phyloP scores from a whole-genome alignment of 345 rosid species.

The Eutrema yunnanense region DNA sequence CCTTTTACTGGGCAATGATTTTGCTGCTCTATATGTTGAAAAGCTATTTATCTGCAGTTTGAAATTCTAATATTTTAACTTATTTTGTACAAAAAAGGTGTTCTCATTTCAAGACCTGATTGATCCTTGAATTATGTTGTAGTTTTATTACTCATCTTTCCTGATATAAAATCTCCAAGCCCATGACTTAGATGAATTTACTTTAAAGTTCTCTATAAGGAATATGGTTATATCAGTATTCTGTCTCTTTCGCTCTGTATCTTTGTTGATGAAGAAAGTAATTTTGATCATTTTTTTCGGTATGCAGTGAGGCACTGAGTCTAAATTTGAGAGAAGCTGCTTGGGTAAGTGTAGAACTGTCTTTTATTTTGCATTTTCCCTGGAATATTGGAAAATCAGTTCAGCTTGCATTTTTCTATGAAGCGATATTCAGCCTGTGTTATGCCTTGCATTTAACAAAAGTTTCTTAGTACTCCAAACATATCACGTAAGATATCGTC shows the following conservation, averaged over 20 bases:
- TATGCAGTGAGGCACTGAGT: slow-evolving; percentile 78
- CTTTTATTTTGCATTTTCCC: neutral
- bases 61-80: neutral
- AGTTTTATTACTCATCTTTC: slow-evolving; percentile 9
- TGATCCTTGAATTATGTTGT: slow-evolving; percentile 8
- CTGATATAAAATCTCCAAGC: neutral
- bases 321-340: slow-evolving; percentile 95
- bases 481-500: neutral
- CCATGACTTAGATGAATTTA: neutral
- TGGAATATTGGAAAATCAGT: neutral
- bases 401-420: neutral
- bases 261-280: slow-evolving; percentile 6
- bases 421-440: neutral
- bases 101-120: neutral
- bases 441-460: neutral
- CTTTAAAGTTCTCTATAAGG: neutral
- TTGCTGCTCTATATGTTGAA: neutral
- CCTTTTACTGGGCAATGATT: neutral
- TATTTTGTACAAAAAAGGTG: neutral
- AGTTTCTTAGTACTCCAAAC: neutral
- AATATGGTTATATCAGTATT: neutral
- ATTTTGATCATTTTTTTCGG: neutral
- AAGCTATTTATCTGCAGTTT: neutral
- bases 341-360: slow-evolving; percentile 54
- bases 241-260: neutral